Percentiles rank a stretch among this genome's conserved stretches.
Evolutionary conservation across 2,329 filamentous ascomycete genomes (phyloP).

Genomic region (Pseudocercospora vitis): DNA sequence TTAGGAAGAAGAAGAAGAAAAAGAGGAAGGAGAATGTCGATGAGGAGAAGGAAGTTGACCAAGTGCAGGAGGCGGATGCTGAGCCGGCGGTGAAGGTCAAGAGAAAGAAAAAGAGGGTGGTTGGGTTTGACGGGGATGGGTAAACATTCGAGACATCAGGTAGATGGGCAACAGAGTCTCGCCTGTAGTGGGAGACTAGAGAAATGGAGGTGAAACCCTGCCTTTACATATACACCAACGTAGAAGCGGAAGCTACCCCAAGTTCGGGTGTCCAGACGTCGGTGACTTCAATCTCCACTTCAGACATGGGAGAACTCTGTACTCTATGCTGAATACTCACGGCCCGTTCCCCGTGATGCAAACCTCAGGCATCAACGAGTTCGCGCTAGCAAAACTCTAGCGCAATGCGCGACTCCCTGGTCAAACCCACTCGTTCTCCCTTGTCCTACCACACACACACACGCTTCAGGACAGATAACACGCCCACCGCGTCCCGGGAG

Average conservation of each 20-base stretch:
- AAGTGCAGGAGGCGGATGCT: constrained; percentile 18
- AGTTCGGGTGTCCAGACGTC: too few species aligned
- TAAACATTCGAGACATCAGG: too few species aligned
- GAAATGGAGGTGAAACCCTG: not conserved
- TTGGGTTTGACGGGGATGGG: constrained; percentile 35
- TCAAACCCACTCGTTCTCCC: constrained; percentile 7
- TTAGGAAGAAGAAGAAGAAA: constrained; percentile 37
- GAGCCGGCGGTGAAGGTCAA: constrained; percentile 32
- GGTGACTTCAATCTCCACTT: too few species aligned
- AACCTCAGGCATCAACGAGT: too few species aligned
- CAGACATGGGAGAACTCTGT: too few species aligned
- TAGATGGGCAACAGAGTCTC: not conserved
- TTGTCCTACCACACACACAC: constrained; percentile 6
- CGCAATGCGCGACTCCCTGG: not conserved
- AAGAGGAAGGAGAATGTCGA: constrained; percentile 19
- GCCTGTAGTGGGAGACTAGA: not conserved
- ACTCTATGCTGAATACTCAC: too few species aligned
- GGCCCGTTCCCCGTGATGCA: too few species aligned
- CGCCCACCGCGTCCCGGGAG: constrained; percentile 30
- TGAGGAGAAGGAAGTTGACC: constrained; percentile 21
- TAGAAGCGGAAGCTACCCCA: too few species aligned
- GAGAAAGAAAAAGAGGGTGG: constrained; percentile 45
- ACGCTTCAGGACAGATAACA: constrained; percentile 37
- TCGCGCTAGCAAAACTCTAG: not conserved
- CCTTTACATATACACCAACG: too few species aligned